Conservation (phyloP, 2,329 filamentous ascomycete genomes). For the Huntiella omanensis region DNA sequence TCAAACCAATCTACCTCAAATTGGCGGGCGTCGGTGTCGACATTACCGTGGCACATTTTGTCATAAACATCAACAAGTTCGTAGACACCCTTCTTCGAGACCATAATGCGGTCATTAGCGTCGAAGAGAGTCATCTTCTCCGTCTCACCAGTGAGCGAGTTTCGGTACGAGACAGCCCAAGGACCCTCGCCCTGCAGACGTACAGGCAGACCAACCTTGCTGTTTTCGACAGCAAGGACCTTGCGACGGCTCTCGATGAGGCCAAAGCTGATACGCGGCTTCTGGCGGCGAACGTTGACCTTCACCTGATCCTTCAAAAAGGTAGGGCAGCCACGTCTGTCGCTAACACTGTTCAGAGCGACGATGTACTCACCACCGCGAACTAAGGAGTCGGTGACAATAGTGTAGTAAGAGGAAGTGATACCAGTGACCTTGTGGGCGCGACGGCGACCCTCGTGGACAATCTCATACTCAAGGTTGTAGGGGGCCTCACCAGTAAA, state of each 20-base stretch:
- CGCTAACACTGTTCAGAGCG: slow-evolving; percentile 68
- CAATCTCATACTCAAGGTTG: slow-evolving; percentile 76
- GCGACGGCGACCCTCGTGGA: slow-evolving; percentile 72
- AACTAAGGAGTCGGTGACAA: slow-evolving; percentile 54
- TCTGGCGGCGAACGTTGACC: slow-evolving; percentile 73
- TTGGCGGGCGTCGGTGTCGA: slow-evolving; percentile 52
- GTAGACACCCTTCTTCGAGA: slow-evolving; percentile 54
- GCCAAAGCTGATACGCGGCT: slow-evolving; percentile 72
- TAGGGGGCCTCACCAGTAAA: slow-evolving; percentile 75
- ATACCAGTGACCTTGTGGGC: slow-evolving; percentile 49
- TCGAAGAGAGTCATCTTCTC: slow-evolving; percentile 30
- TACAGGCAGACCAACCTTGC: slow-evolving; percentile 55
- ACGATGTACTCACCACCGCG: slow-evolving; percentile 83
- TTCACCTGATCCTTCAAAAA: slow-evolving; percentile 69
- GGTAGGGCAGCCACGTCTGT: slow-evolving; percentile 71
- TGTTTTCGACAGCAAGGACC: slow-evolving; percentile 59
- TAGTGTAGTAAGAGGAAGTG: slow-evolving; percentile 41
- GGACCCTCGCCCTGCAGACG: slow-evolving; percentile 71
- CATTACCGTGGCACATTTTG: slow-evolving; percentile 58
- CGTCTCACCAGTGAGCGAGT: slow-evolving; percentile 23
- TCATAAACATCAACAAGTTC: slow-evolving; percentile 64
- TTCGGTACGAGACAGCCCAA: slow-evolving; percentile 64
- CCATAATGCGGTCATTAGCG: slow-evolving; percentile 49
- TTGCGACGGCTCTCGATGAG: slow-evolving; percentile 62
- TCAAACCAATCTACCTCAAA: slow-evolving; percentile 79